Evolutionary conservation across 2,329 filamentous ascomycete genomes (phyloP), one percentile per base, ranked within the genome.

Genomic region (Fusarium sp.): DNA sequence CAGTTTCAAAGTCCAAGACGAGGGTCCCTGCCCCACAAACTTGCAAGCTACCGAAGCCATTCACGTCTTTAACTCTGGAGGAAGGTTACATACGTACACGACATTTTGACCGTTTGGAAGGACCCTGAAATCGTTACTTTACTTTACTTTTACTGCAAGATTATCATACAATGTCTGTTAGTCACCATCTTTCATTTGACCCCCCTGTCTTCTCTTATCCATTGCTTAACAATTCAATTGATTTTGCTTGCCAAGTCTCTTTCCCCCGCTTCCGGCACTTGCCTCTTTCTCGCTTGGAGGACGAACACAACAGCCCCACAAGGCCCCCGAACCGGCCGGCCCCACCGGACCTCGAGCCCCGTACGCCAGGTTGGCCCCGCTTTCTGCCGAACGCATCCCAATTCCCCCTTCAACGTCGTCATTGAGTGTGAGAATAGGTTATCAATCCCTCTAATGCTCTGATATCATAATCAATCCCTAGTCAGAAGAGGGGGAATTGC

Each of bases 251-350:
- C 38, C 52, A 66, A 35, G 14, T 35, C 34, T 13, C 50, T 18
- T 22, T 22, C 18, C 70, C 62, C 72, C 69, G 62, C 72, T 75
- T 67, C 72, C 72, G 72, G 72, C 62, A 75, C 50, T 62, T 73
- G 66, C 71, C 60, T 29, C 13, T 29, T 31, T 54, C 50, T 74
- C 63, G 27, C 61, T 65, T 47, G 31, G 40, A 27, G 29, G 20
- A 37, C 42, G 20, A 45, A 45, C 20, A 20, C 27, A 29, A 50
- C 37, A 14, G 20, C 52, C 35, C 60, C 67, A 66, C 66, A 66
- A 52, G 45, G 40, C 47, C 29, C 29, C 52, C 68, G 45, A 66
- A n/a, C 27, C 50, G 71, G 64, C 63, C 73, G 71, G 71, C 61
- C 71, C 73, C 73, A 75, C 45, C 56, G 45, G 62, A 57, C 67